Base-by-base conservation (phyloP, 495 filamentous ascomycete species). In the Paragyromitra xinjiangensis region DNA sequence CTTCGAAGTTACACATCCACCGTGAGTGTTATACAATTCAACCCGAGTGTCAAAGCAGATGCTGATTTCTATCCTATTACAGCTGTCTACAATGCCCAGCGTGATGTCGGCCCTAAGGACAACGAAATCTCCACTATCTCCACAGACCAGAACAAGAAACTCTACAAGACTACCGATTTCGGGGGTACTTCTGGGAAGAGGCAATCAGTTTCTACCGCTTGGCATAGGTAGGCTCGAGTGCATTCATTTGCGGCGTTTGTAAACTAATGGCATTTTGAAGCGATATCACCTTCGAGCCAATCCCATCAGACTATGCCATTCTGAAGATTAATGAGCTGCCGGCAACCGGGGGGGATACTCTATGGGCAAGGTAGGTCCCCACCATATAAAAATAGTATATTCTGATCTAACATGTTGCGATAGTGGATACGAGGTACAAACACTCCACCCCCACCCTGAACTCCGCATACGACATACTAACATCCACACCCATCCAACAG, bases 61-160 rank as follows among this genome's bases (percentile, higher is more conserved):
- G n/a, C 1, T 16, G 11, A n/a, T 24, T 4, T n/a, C 34, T 59
- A 26, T 14, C n/a, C 19, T 34, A 29, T 29, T 29, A 34, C 29
- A 71, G 68, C 70, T 44, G n/a, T 66, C 61, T 85, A 83, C 81
- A 92, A 94, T 83, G 85, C 86, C 0, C 84, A 83, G 1, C 87
- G 91, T n/a, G 88, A 90, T 19, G 83, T 83, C 58, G 88, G 88
- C 34, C 87, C 85, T 34, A 86, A 86, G 12, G 92, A 94, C 78
- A 85, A 91, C 75, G 87, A 94, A 81, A 93, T 94, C 83, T 92
- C 89, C 81, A 88, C 90, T 73, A 93, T 95, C 81, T 90, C 87
- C 69, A 89, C 87, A 0, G 84, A 86, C 37, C 85, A 89, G 63
- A 85, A 84, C 39, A 89, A 90, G 84, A 87, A 87, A 75, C 80